Evolutionary conservation across 352 stramenopile species (phyloP), one percentile per base, ranked within the genome.

Genomic region (Phytophthora boehmeriae): DNA sequence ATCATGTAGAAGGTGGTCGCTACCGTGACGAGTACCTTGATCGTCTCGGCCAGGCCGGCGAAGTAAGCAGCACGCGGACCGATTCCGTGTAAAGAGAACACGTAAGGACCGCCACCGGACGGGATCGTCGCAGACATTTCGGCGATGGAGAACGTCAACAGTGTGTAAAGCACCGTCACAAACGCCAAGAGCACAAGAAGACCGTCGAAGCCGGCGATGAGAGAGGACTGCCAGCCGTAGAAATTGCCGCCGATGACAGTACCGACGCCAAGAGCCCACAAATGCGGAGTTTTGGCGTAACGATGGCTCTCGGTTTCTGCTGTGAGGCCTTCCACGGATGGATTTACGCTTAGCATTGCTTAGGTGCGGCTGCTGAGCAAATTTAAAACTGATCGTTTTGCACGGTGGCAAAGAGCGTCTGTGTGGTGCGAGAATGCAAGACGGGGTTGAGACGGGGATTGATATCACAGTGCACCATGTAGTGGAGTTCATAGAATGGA

Each of bases 81-180:
- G 25, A 91, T 80, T 20, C 73, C 82, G 35, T 88, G 78, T 5
- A 88, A 68, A 4, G 82, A 71, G 59, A 91, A 91, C 3, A 88
- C 68, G 64, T 91, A 91, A 1, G 82, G 82, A 22, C 82, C 82
- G n/a, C 82, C 82, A 17, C 80, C 79, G 1, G 75, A 62, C 1
- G 82, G 82, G 16, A 89, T 71, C 10, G 70, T 80, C 1, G 78
- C 63, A n/a, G 79, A 89, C 52, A 91, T 66, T 59, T 89, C 82
- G 20, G 79, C 79, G 66, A 91, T 88, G 3, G 82, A 89, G 66
- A 91, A 91, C 8, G 79, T 75, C 14, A 91, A 68, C 47, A 89
- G 45, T 48, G 80, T 71, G 66, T 89, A 91, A n/a, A 89, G 70
- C 38, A 86, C 58, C 11, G 82, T 89, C 36, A 88, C 78, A 59